Evolutionary conservation across 2,329 filamentous ascomycete genomes (phyloP), one percentile per base, ranked within the genome.

Genomic region (Diaporthe aspalathi): DNA sequence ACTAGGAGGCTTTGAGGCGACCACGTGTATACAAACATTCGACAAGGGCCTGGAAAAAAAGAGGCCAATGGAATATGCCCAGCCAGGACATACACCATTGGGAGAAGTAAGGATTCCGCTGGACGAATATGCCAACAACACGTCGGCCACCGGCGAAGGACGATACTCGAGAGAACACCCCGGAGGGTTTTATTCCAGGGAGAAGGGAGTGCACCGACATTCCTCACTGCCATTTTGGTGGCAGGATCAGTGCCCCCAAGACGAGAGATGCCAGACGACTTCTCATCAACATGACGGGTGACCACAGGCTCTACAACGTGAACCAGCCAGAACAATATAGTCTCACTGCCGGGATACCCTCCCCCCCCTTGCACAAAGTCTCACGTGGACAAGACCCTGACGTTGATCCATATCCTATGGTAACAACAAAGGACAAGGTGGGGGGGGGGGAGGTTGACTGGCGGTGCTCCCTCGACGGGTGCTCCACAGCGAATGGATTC

Each of bases 401-500:
- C 43, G 6, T n/a, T 45, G 20, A 24, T 35, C 43, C 40, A 22
- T n/a, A 45, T 5, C 60, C 60, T 38, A 24, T 63, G 43, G 17
- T 24, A 27, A 35, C 22, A 29, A n/a, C 43, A 35, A n/a, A n/a
- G n/a, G n/a, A n/a, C n/a, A n/a, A n/a, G n/a, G n/a, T n/a, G n/a
- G n/a, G n/a, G 60, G 43, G 40, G 60, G 7, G 9, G 5, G 32
- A 5, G 6, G 12, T 9, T 5, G 29, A 32, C n/a, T 47, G 60
- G 43, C 38, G n/a, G 43, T 65, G 45, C 11, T 49, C 29, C 45
- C 29, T 65, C 29, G 20, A 35, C 45, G 12, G 20, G 20, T 47
- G 60, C 43, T 22, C 43, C 60, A 35, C 60, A 65, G 60, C 60
- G 60, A 65, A 65, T 65, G 60, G 12, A 65, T 65, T 65, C n/a